Conservation (phyloP, 148 eudicot genomes). For the Amaranthus palmeri region DNA sequence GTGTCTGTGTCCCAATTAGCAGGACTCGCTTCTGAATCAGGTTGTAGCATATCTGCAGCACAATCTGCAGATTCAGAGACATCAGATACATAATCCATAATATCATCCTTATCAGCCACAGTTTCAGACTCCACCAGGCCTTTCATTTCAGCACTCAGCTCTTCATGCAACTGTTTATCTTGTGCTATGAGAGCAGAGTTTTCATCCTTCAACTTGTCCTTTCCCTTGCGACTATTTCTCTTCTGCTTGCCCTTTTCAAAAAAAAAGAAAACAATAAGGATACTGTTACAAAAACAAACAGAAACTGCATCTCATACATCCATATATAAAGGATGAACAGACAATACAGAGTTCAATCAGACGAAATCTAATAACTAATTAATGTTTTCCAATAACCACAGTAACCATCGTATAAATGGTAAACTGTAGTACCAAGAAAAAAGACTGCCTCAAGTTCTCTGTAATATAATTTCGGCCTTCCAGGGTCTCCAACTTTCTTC, state of each 20-base stretch:
- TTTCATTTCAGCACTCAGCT: conserved; percentile 29
- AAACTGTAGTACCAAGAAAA: not conserved
- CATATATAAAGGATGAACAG: not conserved
- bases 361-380: not conserved
- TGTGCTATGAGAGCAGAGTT: conserved; percentile 33
- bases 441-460: not conserved
- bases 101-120: conserved; percentile 47
- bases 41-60: conserved; percentile 45
- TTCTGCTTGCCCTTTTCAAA: conserved; percentile 72
- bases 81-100: conserved; percentile 66
- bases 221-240: conserved; percentile 71
- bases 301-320: not conserved
- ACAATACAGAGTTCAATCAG: not conserved
- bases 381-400: not conserved
- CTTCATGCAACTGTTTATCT: conserved; percentile 39
- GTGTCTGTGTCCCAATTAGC: conserved; percentile 76
- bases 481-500: not conserved
- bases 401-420: not conserved
- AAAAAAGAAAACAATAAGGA: conserved; percentile 12
- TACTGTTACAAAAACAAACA: not conserved
- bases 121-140: conserved; percentile 35
- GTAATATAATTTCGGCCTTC: not conserved
- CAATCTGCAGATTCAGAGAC: conserved; percentile 66
- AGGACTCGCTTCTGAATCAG: conserved; percentile 61
- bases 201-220: conserved; percentile 75